These are phyloP conservation scores for Lentinus polychrous DNA, from an alignment of 1,284 basidiomycete species.

Conservation along the genomic window DNA sequence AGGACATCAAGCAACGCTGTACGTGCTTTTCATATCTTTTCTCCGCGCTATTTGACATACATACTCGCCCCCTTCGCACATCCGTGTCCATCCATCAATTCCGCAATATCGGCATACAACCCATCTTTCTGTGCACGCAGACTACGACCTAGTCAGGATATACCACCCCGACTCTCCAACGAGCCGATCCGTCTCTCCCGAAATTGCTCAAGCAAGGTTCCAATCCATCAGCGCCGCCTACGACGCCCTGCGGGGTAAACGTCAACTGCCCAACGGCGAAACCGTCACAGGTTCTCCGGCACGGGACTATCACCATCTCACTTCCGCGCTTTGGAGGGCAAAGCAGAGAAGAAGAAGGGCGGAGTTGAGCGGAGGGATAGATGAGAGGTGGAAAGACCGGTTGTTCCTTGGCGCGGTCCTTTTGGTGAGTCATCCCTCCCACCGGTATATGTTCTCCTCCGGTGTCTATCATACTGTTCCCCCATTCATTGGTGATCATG, in stretches of 20 bases:
- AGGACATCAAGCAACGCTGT: conserved; percentile 63
- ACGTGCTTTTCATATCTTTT: conserved; percentile 20
- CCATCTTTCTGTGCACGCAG: conserved; percentile 25
- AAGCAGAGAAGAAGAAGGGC: conserved; percentile 26
- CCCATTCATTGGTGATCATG: too few relatives aligned
- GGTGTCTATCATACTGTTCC: background rate
- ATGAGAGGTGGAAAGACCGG: conserved; percentile 53
- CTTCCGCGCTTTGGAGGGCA: conserved; percentile 32
- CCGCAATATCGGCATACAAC: background rate
- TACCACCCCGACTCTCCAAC: conserved; percentile 65
- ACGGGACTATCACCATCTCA: conserved; percentile 25
- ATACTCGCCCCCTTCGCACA: background rate
- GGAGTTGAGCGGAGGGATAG: conserved; percentile 24
- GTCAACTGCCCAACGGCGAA: conserved; percentile 12
- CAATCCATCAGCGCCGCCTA: conserved; percentile 58
- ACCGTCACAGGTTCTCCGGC: conserved; percentile 23
- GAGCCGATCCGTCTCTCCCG: conserved; percentile 37
- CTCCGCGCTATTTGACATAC: background rate
- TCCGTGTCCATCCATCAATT: background rate
- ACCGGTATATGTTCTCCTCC: background rate
- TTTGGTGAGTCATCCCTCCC: conserved; percentile 31
- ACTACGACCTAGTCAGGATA: conserved; percentile 63
- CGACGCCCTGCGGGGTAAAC: conserved; percentile 38
- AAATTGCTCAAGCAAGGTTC: conserved; percentile 50
- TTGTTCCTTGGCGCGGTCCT: conserved; percentile 41